Conservation (phyloP, 257 asterid species). For the Solanum megistacrolobum region DNA sequence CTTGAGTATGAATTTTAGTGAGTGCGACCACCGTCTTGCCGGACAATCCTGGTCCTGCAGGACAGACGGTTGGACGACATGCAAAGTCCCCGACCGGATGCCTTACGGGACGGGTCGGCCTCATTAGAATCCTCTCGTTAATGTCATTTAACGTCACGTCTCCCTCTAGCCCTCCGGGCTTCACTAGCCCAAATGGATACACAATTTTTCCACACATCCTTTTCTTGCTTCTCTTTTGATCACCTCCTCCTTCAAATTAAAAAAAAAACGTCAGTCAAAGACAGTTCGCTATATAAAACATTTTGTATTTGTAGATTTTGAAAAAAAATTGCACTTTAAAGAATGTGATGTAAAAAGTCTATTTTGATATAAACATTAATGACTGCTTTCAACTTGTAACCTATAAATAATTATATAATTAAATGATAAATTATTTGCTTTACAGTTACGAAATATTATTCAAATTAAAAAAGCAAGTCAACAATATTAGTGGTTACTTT, state of each 20-base stretch:
- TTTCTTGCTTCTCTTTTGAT: slow-evolving; percentile 28
- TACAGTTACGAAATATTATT: background rate
- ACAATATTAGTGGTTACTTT: background rate
- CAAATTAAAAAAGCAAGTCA: background rate
- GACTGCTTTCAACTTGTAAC: background rate
- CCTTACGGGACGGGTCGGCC: slow-evolving; percentile 72
- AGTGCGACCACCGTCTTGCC: slow-evolving; percentile 89
- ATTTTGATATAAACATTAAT: background rate
- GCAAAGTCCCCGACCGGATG: slow-evolving; percentile 98
- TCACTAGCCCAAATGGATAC: slow-evolving; percentile 80
- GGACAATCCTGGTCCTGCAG: slow-evolving; percentile 78
- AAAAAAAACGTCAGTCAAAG: background rate
- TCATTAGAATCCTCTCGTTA: slow-evolving; percentile 75
- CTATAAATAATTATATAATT: background rate
- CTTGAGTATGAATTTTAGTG: slow-evolving; percentile 77
- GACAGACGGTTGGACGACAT: slow-evolving; percentile 45
- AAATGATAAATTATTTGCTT: background rate
- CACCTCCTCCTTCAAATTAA: slow-evolving; percentile 11
- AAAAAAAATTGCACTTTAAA: rapidly evolving
- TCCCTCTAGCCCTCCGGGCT: slow-evolving; percentile 84
- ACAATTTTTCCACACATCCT: slow-evolving; percentile 34
- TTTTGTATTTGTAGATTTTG: background rate
- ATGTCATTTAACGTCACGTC: slow-evolving; percentile 67
- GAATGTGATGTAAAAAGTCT: rapidly evolving
- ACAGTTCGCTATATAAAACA: background rate